Percentiles rank a stretch among this genome's conserved stretches.
phyloP scores from a whole-genome alignment of 495 filamentous ascomycete species.

The Hyphodiscus hymeniophilus region DNA sequence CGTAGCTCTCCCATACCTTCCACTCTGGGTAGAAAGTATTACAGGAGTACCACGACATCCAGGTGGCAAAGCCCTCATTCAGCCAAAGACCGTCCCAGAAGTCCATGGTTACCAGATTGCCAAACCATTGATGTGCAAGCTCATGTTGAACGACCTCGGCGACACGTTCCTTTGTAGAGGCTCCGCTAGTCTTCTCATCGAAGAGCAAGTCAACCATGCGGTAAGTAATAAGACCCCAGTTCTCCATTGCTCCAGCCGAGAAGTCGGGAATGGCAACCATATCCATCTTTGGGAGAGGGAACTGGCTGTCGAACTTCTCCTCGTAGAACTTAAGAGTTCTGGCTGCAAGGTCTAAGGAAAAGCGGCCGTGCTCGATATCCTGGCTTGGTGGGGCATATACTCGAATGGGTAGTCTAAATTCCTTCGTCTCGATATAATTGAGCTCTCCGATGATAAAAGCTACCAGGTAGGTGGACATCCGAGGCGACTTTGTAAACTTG shows the following conservation, averaged over 20 bases:
- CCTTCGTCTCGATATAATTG: constrained; percentile 61
- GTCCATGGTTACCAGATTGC: constrained; percentile 98
- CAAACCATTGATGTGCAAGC: constrained; percentile 98
- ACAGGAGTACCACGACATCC: constrained; percentile 62
- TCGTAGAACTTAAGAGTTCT: constrained; percentile 90
- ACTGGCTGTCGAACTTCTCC: constrained; percentile 61
- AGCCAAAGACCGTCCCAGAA: constrained; percentile 99
- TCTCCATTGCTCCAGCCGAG: constrained; percentile 87
- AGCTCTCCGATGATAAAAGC: constrained; percentile 71
- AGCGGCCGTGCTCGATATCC: constrained; percentile 76
- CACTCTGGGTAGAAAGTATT: constrained; percentile 89
- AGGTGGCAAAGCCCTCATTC: constrained; percentile 96
- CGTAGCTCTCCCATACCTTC: constrained; percentile 94
- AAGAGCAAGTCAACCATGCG: constrained; percentile 82
- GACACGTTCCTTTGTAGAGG: constrained; percentile 78
- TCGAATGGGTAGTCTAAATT: constrained; percentile 62
- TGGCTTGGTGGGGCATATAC: constrained; percentile 80
- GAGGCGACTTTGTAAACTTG: constrained; percentile 62
- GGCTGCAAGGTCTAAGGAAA: constrained; percentile 75
- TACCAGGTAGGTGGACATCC: constrained; percentile 72
- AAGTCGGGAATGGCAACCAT: constrained; percentile 90
- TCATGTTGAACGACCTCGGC: constrained; percentile 95
- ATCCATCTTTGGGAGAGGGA: constrained; percentile 70
- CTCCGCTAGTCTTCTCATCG: constrained; percentile 82
- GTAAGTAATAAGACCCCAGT: constrained; percentile 96